A percentile compares a stretch with the other conserved stretches of the same genome.
These are phyloP conservation scores for Lotmaria passim DNA, from an alignment of 208 protist species.

Conservation along the genomic window DNA sequence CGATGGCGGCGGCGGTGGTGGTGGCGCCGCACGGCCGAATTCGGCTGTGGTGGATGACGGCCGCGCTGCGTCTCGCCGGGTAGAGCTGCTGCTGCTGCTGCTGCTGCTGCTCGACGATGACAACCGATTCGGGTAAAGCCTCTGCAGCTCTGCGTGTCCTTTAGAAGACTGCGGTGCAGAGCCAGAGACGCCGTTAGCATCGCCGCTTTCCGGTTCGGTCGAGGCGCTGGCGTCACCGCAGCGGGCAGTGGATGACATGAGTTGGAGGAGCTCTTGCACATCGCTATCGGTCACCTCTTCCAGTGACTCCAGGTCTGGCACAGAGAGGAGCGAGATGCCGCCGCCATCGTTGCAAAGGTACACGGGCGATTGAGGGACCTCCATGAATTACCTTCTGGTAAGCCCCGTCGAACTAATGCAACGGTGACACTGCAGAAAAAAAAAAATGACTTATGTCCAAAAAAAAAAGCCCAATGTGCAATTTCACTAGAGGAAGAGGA, in stretches of 20 bases:
- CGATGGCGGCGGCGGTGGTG: background rate
- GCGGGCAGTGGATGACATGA: slow-evolving; percentile 7
- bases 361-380: background rate
- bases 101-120: slow-evolving; percentile 3
- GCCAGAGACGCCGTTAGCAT: background rate
- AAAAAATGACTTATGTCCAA: background rate
- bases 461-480: no score
- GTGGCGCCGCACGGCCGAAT: background rate
- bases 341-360: slow-evolving; percentile 6
- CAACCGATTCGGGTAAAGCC: background rate
- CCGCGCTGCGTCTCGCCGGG: background rate
- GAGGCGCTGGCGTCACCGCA: background rate
- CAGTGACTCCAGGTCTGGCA: slow-evolving; percentile 39
- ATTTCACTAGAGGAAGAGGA: no score
- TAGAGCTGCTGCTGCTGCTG: slow-evolving; percentile 3
- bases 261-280: slow-evolving; percentile 34
- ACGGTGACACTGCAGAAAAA: slow-evolving; percentile 1
- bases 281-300: slow-evolving; percentile 39
- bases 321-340: slow-evolving; percentile 23
- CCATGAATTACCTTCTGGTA: slow-evolving; percentile 2
- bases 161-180: background rate
- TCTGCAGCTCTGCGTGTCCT: background rate
- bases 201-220: background rate
- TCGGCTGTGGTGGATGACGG: slow-evolving; percentile 16
- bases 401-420: background rate